Conservation (phyloP, 176 grass and related monocot genomes). For the Saccharum officinarum region DNA sequence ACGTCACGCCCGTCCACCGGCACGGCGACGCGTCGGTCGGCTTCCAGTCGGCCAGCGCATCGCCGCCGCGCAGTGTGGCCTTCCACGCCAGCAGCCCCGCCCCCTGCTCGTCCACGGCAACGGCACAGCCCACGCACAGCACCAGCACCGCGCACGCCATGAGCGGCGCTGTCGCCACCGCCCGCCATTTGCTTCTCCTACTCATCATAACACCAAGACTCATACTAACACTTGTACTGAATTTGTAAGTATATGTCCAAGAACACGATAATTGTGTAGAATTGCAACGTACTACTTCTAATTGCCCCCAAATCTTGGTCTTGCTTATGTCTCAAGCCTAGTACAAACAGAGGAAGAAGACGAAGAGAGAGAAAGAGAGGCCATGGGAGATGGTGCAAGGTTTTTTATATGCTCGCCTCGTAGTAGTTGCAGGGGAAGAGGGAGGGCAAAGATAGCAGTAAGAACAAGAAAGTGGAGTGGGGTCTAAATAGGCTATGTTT, state of each 20-base stretch:
- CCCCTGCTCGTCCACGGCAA: slow-evolving; percentile 64
- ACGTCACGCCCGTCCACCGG: slow-evolving; percentile 67
- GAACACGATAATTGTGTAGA: slow-evolving; percentile 32
- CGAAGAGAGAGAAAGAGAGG: not conserved
- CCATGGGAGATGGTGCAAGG: slow-evolving; percentile 25
- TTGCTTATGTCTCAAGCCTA: slow-evolving; percentile 58
- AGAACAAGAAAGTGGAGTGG: slow-evolving; percentile 1
- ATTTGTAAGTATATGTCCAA: slow-evolving; percentile 34
- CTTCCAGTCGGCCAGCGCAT: slow-evolving; percentile 54
- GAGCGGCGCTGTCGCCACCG: not conserved
- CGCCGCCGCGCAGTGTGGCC: slow-evolving; percentile 30
- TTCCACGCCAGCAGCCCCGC: slow-evolving; percentile 74
- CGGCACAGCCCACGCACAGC: slow-evolving; percentile 25
- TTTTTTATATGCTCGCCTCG: slow-evolving; percentile 39
- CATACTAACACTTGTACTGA: slow-evolving; percentile 11
- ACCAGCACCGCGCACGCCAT: slow-evolving; percentile 15
- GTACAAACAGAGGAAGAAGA: slow-evolving; percentile 17
- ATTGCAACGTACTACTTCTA: slow-evolving; percentile 20
- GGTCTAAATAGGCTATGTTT: slow-evolving; percentile 22
- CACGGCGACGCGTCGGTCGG: slow-evolving; percentile 49
- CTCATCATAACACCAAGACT: slow-evolving; percentile 23
- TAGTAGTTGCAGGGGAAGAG: not conserved
- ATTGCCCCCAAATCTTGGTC: slow-evolving; percentile 55
- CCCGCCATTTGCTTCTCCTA: slow-evolving; percentile 45
- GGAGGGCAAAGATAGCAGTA: slow-evolving; percentile 7